A percentile compares a stretch with the other conserved stretches of the same genome.
Evolutionary conservation across 2,329 filamentous ascomycete species (phyloP).

Genomic region (Aspergillus aculeatinus): DNA sequence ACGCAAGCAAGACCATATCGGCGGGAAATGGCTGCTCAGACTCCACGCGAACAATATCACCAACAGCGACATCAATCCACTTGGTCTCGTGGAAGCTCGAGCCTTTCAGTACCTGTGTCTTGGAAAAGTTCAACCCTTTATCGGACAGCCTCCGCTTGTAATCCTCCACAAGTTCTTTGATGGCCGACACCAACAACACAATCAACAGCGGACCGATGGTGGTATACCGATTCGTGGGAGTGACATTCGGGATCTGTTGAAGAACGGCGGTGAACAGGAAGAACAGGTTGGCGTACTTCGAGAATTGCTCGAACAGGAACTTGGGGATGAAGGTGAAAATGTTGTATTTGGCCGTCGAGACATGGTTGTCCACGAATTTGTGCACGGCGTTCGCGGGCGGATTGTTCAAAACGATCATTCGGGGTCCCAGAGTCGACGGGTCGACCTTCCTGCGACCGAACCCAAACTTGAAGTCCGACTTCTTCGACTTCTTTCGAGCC

Average conservation of each 20-base stretch:
- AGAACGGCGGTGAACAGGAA: constrained; percentile 95
- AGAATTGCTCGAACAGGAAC: constrained; percentile 97
- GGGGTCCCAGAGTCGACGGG: constrained; percentile 84
- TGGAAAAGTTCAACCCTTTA: constrained; percentile 81
- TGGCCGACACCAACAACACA: constrained; percentile 89
- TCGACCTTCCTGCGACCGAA: constrained; percentile 83
- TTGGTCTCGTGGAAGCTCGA: constrained; percentile 81
- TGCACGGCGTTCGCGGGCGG: constrained; percentile 83
- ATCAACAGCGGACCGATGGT: constrained; percentile 92
- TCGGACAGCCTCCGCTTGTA: constrained; percentile 87
- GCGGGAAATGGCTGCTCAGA: constrained; percentile 95
- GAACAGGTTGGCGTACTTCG: constrained; percentile 98
- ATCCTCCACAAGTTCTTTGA: constrained; percentile 92
- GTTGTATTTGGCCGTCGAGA: constrained; percentile 98
- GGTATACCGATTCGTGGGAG: constrained; percentile 91
- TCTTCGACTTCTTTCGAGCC: constrained; percentile 60
- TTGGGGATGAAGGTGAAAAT: constrained; percentile 89
- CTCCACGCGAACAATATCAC: constrained; percentile 88
- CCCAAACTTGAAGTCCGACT: constrained; percentile 85
- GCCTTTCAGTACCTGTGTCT: constrained; percentile 77
- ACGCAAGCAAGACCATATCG: constrained; percentile 86
- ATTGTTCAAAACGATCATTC: constrained; percentile 95
- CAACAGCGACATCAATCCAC: constrained; percentile 91
- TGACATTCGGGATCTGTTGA: constrained; percentile 93
- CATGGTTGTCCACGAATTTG: constrained; percentile 94